Evolutionary conservation across 179 eudicot genomes (phyloP), one percentile per base, ranked within the genome.

Genomic region (Monotropa hypopitys): DNA sequence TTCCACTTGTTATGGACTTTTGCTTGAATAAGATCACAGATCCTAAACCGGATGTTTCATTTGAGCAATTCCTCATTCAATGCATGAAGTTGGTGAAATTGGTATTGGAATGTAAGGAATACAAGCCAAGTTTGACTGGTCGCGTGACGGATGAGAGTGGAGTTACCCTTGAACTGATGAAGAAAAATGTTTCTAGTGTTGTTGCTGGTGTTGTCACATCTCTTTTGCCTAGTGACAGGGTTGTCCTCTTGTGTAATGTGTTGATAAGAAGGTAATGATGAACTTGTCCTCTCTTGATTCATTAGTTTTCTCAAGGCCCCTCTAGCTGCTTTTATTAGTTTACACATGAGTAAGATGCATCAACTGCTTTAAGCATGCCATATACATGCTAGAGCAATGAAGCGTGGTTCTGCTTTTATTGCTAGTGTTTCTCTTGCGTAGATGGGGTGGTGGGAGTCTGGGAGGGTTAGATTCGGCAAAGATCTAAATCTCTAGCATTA

Each of bases 71-170:
- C 79, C 83, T 90, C 56, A 91, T 95, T 80, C 90, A 93, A 77
- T 95, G 98, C 80, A 91, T 95, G 98, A 86, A 88, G 75, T 80
- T 95, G 87, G 89, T 93, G 74, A 95, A 95, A 82, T 86, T 91
- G 78, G 83, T 91, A 42, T 79, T 93, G 84, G 99, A 95, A 86
- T 90, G 97, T 87, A 95, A 93, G 84, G 99, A 95, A 45, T 95
- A 95, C 88, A 90, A 87, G 87, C 91, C 85, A 77, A 84, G 82
- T 80, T 81, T 89, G 85, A 89, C 89, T 83, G 97, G 99, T 30
- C 96, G 91, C 53, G 98, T 95, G 83, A 75, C 88, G 77, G 95
- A 86, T 85, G 99, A 90, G 73, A 86, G 85, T 83, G 82, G 89
- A 78, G 76, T 89, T 76, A 87, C 97, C 59, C 61, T 84, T 70